A percentile compares a stretch with the other conserved stretches of the same genome.
Evolutionary conservation across 2,329 filamentous ascomycete genomes (phyloP).

Genomic region (Cytospora mali): DNA sequence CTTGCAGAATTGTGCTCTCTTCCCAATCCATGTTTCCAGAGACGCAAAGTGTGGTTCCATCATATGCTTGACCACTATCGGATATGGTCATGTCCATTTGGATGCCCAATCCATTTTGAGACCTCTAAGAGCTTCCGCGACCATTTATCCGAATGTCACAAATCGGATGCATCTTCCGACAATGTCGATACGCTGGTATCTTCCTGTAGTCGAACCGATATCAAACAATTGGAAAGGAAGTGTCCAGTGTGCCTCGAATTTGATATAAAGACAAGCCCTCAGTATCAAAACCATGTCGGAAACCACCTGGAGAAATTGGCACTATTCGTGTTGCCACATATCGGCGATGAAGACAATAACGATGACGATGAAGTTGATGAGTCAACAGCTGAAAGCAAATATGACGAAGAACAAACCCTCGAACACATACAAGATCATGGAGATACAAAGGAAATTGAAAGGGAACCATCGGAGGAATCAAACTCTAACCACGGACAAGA

Average conservation of each 20-base stretch:
- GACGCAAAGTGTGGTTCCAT: not conserved
- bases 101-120: not conserved
- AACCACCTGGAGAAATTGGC: constrained; percentile 1
- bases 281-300: not conserved
- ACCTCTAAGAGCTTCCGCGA: not conserved
- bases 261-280: not conserved
- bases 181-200: not conserved
- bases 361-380: no score
- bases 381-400: no score
- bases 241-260: not conserved
- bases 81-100: not conserved
- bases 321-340: not conserved
- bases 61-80: not conserved
- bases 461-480: no score
- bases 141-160: not conserved
- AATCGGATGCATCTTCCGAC: not conserved
- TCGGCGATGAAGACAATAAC: not conserved
- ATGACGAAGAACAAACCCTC: no score
- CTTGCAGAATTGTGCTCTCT: no score
- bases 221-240: not conserved
- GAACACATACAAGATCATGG: no score
- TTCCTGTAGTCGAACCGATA: not conserved
- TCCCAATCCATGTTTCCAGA: not conserved
- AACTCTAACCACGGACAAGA: no score
- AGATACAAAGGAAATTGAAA: no score